Evolutionary conservation across 129 eudicot genomes (phyloP).

Genomic region (Calendula officinalis): DNA sequence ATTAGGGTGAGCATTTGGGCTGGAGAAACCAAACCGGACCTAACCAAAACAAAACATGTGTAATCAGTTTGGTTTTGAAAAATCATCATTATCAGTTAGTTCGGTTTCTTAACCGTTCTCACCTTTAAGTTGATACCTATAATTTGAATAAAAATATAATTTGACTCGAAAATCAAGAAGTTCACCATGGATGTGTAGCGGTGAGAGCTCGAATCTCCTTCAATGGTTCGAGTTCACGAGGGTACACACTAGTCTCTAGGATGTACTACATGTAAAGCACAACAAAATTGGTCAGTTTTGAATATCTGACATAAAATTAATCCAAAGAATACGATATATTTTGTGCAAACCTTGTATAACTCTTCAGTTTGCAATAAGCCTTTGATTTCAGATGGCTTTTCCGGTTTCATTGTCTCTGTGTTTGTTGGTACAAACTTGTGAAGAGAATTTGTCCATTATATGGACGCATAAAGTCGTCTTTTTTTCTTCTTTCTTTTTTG

Average conservation of each 20-base stretch:
- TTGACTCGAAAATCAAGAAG: no score
- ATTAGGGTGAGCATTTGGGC: no score
- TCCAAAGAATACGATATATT: no score
- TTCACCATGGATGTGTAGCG: conserved; percentile 54
- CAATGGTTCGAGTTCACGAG: conserved; percentile 53
- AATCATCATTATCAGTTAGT: no score
- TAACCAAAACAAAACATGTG: no score
- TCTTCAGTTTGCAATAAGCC: conserved; percentile 54
- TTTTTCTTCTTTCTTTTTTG: background rate
- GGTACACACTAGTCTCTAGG: conserved; percentile 55
- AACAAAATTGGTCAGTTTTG: background rate
- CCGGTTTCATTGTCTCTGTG: conserved; percentile 8
- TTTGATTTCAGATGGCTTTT: conserved; percentile 27
- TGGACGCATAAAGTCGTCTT: background rate
- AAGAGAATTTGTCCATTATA: background rate
- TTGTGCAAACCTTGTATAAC: no score
- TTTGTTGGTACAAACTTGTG: background rate
- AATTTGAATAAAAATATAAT: no score
- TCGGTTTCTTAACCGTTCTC: no score
- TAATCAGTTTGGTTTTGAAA: no score
- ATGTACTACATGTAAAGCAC: conserved; percentile 36
- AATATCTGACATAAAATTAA: no score
- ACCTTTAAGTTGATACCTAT: no score
- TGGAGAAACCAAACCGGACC: no score
- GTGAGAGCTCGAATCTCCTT: conserved; percentile 55